A percentile compares a stretch with the other conserved stretches of the same genome.
These are phyloP conservation scores for Porphyrellus cyaneotinctus DNA, from an alignment of 768 basidiomycete genomes.

Conservation along the genomic window DNA sequence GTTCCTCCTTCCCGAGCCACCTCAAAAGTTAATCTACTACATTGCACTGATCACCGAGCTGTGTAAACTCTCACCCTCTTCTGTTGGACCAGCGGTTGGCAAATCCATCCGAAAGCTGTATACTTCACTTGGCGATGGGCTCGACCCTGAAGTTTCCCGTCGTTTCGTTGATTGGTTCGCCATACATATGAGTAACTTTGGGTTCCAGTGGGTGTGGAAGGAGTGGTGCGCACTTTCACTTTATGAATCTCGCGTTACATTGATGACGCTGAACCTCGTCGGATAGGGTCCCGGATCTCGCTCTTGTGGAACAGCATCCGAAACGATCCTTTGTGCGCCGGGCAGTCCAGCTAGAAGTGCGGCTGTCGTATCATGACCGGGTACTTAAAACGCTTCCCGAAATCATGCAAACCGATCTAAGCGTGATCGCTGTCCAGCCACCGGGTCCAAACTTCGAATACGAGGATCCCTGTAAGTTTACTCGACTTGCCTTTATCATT, in stretches of 20 bases:
- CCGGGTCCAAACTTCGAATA: constrained; percentile 82
- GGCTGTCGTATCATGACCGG: constrained; percentile 90
- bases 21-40: constrained; percentile 80
- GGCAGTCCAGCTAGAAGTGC: constrained; percentile 83
- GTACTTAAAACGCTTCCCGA: constrained; percentile 86
- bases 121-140: constrained; percentile 67
- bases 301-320: constrained; percentile 72
- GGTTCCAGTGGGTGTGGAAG: constrained; percentile 98
- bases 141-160: constrained; percentile 80
- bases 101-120: constrained; percentile 92
- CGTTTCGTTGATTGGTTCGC: constrained; percentile 95
- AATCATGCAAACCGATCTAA: constrained; percentile 64
- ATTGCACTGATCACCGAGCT: constrained; percentile 86
- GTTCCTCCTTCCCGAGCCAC: constrained; percentile 72
- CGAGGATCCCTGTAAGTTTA: constrained; percentile 64
- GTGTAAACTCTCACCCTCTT: constrained; percentile 88
- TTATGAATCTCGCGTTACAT: background rate
- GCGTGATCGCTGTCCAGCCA: constrained; percentile 62
- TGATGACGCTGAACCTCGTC: background rate
- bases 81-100: constrained; percentile 94
- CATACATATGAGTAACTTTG: constrained; percentile 95
- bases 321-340: constrained; percentile 84
- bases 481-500: background rate
- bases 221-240: constrained; percentile 67
- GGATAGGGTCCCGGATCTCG: constrained; percentile 80